Percentiles rank a stretch among this genome's conserved stretches.
Evolutionary conservation across 805 yeast species (phyloP).

Genomic region (Candida pseudofarinosa): DNA sequence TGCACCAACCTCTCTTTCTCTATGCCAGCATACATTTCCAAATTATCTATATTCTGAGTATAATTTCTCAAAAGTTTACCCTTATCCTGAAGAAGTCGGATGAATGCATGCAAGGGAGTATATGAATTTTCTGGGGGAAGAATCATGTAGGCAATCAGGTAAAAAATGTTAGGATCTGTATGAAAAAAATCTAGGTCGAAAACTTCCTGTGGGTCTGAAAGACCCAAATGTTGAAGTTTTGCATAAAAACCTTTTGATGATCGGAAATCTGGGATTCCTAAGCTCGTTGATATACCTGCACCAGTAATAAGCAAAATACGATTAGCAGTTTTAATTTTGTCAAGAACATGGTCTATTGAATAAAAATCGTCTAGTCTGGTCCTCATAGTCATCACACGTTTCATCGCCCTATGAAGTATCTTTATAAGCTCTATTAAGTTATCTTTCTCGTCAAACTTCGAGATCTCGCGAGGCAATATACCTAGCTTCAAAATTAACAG

Average conservation of each 20-base stretch:
- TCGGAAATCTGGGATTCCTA: conserved; percentile 44
- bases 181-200: conserved; percentile 36
- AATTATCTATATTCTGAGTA: conserved; percentile 43
- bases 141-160: conserved; percentile 42
- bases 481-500: conserved; percentile 62
- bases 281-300: conserved; percentile 43
- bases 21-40: conserved; percentile 48
- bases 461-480: conserved; percentile 36
- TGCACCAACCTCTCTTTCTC: conserved; percentile 60
- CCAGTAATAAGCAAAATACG: conserved; percentile 40
- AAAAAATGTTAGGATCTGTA: conserved; percentile 36
- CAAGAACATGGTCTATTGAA: conserved; percentile 56
- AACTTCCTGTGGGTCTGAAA: conserved; percentile 43
- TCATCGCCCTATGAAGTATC: conserved; percentile 60
- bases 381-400: conserved; percentile 55
- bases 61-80: conserved; percentile 38
- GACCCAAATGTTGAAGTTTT: conserved; percentile 42
- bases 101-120: conserved; percentile 39
- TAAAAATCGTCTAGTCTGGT: conserved; percentile 49
- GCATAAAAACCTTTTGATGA: conserved; percentile 62
- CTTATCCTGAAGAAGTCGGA: conserved; percentile 32
- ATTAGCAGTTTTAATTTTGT: conserved; percentile 49
- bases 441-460: conserved; percentile 34
- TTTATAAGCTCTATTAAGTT: conserved; percentile 45
- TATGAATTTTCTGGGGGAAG: conserved; percentile 35